Percentiles rank a stretch among this genome's conserved stretches.
phyloP scores from a whole-genome alignment of 2,329 filamentous ascomycete genomes.

The Paraphaeosphaeria sporulosa region DNA sequence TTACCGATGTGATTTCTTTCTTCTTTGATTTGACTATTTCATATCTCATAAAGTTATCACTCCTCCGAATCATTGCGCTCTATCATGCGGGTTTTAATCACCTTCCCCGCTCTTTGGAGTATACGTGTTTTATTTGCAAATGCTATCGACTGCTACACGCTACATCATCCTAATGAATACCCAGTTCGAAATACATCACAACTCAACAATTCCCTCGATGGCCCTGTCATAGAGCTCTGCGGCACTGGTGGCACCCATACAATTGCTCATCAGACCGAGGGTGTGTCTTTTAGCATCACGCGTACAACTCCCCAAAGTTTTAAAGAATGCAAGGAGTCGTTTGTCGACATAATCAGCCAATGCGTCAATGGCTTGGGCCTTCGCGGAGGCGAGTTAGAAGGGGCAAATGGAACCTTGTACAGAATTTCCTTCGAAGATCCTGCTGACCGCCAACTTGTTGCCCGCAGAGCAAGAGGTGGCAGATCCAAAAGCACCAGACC shows the following conservation, averaged over 20 bases:
- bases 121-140: no score
- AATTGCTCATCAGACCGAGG: neutral
- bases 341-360: neutral
- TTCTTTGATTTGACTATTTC: no score
- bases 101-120: no score
- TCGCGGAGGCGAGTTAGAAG: neutral
- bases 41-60: no score
- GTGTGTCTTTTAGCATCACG: neutral
- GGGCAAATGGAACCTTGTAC: neutral
- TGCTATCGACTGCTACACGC: no score
- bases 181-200: no score
- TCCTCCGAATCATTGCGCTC: no score
- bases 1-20: no score
- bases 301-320: neutral
- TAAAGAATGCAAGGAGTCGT: neutral
- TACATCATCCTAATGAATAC: no score
- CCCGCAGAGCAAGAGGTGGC: neutral
- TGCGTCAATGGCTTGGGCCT: neutral
- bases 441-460: neutral
- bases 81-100: no score
- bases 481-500: neutral
- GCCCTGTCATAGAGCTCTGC: neutral
- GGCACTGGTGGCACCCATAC: neutral
- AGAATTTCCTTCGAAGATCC: neutral
- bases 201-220: no score